Evolutionary conservation across 192 early-diverging fungal genomes (phyloP), one percentile per base, ranked within the genome.

Genomic region (Geranomyces variabilis): DNA sequence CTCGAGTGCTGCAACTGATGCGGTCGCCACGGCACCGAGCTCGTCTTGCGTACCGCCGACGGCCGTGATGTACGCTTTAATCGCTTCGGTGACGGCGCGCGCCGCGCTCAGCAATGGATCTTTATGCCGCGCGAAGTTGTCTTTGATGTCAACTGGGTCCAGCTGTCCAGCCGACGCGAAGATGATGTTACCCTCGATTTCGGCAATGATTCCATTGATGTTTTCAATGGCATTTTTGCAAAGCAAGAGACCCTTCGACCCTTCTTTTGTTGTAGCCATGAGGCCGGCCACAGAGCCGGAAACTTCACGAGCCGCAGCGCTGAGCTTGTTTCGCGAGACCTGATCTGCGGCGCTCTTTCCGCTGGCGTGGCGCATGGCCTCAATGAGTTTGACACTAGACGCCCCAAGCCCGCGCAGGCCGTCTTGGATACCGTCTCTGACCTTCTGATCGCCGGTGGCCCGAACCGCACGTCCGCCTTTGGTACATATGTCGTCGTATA

Each of bases 161-260:
- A 88, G 70, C 56, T 88, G 83, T 34, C 80, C 80, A 10, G 84
- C 81, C 45, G 69, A 67, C 6, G 86, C 86, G 78, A 88, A 88
- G 14, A 88, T 86, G 6, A 80, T 26, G n/a, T 68, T 72, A 4
- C 77, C 70, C 36, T 88, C 86, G 1, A 88, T 41, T 34, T 88
- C 86, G 9, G 80, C 34, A 22, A 83, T 67, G 2, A 79, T 65
- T 56, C 77, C 77, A 47, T 75, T 72, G 48, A 82, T 77, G 22
- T 44, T 62, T 24, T 28, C 41, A 3, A 86, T 49, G 10, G 77
- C 67, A 31, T 63, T 67, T 60, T 86, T 66, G 53, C 82, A 86
- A 12, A 67, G 66, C 24, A 71, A 14, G 24, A 81, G 21, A 0
- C 75, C 81, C 60, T 77, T 79, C 0, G 78, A 79, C 15, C 80